A percentile compares a stretch with the other conserved stretches of the same genome.
Conservation (phyloP, 306 rosid genomes). For the Fagus crenata region DNA sequence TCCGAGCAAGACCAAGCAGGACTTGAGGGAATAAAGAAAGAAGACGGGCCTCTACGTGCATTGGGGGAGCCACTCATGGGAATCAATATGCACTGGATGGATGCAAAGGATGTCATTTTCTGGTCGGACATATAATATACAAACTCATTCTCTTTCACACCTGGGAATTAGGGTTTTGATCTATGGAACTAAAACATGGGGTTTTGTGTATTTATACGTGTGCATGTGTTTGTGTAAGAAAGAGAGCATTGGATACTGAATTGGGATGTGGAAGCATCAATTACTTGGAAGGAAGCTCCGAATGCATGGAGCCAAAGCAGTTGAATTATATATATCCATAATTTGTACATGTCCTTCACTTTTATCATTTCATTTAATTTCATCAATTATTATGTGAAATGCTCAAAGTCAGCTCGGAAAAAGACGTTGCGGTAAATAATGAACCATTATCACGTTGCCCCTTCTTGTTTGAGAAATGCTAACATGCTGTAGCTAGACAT, state of each 20-base stretch:
- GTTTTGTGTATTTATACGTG: conserved; percentile 32
- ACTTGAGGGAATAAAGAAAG: conserved; percentile 4
- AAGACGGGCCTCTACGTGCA: conserved; percentile 6
- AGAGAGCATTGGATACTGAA: conserved; percentile 54
- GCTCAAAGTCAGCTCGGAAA: conserved; percentile 41
- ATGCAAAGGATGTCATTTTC: conserved; percentile 40
- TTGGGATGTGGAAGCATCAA: conserved; percentile 47
- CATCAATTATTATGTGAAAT: conserved; percentile 27
- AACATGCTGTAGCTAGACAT: background rate
- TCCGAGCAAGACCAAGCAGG: conserved; percentile 11
- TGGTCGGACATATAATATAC: conserved; percentile 37
- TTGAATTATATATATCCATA: conserved; percentile 35
- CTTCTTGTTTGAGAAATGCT: background rate
- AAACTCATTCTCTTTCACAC: conserved; percentile 38
- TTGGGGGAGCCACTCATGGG: conserved; percentile 18
- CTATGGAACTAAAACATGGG: conserved; percentile 37
- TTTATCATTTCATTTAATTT: conserved; percentile 20
- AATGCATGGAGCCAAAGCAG: conserved; percentile 61
- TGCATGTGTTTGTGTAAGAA: conserved; percentile 35
- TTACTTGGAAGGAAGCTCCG: conserved; percentile 46
- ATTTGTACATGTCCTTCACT: conserved; percentile 9
- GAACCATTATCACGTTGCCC: conserved; percentile 2
- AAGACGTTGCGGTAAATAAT: conserved; percentile 17
- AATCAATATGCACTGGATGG: conserved; percentile 20
- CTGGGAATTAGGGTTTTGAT: conserved; percentile 29